Conservation (phyloP, 2,329 filamentous ascomycete species). For the Tolypocladium guangdongense region DNA sequence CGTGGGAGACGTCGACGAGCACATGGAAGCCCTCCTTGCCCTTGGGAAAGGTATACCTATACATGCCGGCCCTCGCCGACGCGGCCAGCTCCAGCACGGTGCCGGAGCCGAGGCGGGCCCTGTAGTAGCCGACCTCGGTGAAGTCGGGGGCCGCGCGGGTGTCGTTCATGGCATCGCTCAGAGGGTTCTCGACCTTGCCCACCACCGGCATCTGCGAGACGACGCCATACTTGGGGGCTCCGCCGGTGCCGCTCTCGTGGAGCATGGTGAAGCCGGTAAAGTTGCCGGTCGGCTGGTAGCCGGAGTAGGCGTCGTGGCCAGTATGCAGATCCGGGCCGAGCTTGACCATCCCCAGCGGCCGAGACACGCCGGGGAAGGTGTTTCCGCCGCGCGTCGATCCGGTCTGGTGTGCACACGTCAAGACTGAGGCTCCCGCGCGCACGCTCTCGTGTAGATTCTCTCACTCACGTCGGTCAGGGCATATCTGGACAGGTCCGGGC, state of each 20-base stretch:
- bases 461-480: slow-evolving; percentile 23
- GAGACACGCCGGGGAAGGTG: slow-evolving; percentile 37
- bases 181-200: slow-evolving; percentile 39
- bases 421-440: not conserved
- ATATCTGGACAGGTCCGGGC: slow-evolving; percentile 18
- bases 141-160: slow-evolving; percentile 38
- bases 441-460: not conserved
- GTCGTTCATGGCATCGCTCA: slow-evolving; percentile 43
- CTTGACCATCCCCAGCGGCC: slow-evolving; percentile 38
- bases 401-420: slow-evolving; percentile 19
- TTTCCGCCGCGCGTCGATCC: slow-evolving; percentile 35
- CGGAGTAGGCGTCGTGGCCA: slow-evolving; percentile 40
- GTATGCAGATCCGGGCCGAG: slow-evolving; percentile 38
- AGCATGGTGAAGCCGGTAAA: slow-evolving; percentile 53
- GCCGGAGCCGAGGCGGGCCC: slow-evolving; percentile 41
- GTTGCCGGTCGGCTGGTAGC: slow-evolving; percentile 37
- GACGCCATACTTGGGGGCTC: slow-evolving; percentile 59
- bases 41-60: slow-evolving; percentile 47
- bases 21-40: slow-evolving; percentile 29
- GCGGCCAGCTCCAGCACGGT: slow-evolving; percentile 48
- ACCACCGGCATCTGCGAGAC: slow-evolving; percentile 47
- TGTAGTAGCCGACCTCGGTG: slow-evolving; percentile 51
- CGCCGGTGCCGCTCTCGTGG: slow-evolving; percentile 57
- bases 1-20: slow-evolving; percentile 55
- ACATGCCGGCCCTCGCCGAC: slow-evolving; percentile 45